Conservation (phyloP, 371 early-diverging fungal species). For the Apophysomyces sp. region DNA sequence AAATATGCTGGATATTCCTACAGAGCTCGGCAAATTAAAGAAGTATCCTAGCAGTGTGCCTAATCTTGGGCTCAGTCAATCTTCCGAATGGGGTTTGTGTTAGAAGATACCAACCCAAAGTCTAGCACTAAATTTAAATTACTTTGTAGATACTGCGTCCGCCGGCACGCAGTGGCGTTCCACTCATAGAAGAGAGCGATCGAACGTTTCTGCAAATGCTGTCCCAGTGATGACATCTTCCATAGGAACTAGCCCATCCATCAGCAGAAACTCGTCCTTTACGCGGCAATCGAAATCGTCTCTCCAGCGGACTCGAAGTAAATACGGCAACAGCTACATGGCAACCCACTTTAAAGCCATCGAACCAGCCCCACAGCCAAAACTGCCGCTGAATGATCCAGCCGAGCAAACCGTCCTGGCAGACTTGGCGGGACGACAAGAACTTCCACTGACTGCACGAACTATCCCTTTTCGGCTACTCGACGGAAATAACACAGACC, state of each 20-base stretch:
- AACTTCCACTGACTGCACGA: slow-evolving; percentile 32
- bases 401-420: slow-evolving; percentile 5
- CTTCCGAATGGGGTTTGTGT: neutral
- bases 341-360: slow-evolving; percentile 25
- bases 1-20: neutral
- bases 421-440: slow-evolving; percentile 33
- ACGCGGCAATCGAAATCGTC: slow-evolving; percentile 3
- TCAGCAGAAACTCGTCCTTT: neutral
- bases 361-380: slow-evolving; percentile 23
- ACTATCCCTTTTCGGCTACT: slow-evolving; percentile 28
- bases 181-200: slow-evolving; percentile 22
- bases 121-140: neutral
- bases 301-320: slow-evolving; percentile 14
- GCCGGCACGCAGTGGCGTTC: slow-evolving; percentile 1
- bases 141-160: slow-evolving; percentile 12
- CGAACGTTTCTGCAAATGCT: slow-evolving; percentile 22
- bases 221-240: slow-evolving; percentile 7
- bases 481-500: slow-evolving; percentile 24
- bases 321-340: slow-evolving; percentile 28
- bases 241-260: neutral
- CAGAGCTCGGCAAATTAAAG: neutral
- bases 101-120: too few relatives aligned
- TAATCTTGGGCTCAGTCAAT: neutral
- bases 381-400: neutral
- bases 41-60: neutral